These are phyloP conservation scores for Tetracentron sinense DNA, from an alignment of 164 flowering plant genomes.

Conservation along the genomic window DNA sequence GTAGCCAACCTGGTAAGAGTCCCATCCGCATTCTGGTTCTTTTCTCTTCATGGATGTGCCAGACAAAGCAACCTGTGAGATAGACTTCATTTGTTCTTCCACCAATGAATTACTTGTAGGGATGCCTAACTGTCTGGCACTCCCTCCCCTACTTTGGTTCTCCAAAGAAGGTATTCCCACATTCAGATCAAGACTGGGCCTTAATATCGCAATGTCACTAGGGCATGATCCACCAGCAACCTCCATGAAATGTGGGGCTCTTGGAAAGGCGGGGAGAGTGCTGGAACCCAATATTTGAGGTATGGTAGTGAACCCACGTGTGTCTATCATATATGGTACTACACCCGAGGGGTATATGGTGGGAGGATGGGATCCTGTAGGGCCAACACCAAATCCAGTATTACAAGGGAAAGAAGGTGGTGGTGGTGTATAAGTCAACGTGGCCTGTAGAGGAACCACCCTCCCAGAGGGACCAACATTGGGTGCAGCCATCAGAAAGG, in stretches of 20 bases:
- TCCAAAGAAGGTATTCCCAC: constrained; percentile 7
- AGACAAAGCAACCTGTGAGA: constrained; percentile 10
- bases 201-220: constrained; percentile 7
- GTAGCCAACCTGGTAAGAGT: constrained; percentile 11
- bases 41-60: constrained; percentile 13
- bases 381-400: constrained; percentile 15
- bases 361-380: constrained; percentile 15
- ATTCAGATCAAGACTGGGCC: constrained; percentile 21
- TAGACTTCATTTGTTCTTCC: constrained; percentile 23
- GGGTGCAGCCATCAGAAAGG: constrained; percentile 23
- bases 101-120: constrained; percentile 11
- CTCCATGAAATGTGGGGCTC: constrained; percentile 6
- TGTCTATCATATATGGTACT: constrained; percentile 18
- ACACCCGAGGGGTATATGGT: constrained; percentile 10
- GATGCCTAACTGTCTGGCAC: constrained; percentile 11
- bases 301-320: constrained; percentile 15
- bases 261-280: constrained; percentile 14
- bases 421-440: constrained; percentile 12
- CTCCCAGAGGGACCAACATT: constrained; percentile 13
- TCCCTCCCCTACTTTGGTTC: constrained; percentile 16
- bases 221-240: constrained; percentile 14
- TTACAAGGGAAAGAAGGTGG: constrained; percentile 21
- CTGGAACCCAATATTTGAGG: constrained; percentile 22
- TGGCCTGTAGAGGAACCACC: constrained; percentile 17
- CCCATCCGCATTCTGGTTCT: constrained; percentile 15